Base-by-base conservation (phyloP, 352 stramenopile species). In the Pythium volutum region DNA sequence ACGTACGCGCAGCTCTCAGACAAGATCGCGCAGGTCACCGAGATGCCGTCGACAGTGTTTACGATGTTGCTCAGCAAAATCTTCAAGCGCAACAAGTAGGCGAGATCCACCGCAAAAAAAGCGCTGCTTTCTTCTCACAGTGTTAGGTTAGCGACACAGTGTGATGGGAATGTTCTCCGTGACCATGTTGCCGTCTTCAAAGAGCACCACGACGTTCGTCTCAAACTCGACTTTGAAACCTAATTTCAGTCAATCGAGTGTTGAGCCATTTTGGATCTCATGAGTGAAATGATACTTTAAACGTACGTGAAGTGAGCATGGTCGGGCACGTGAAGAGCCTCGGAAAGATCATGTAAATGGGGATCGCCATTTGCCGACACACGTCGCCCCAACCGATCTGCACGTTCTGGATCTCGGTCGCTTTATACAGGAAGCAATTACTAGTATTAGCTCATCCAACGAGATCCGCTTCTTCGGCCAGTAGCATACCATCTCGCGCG, bases 81-180 rank as follows among this genome's bases (percentile, higher is more conserved):
- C 74, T 98, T 98, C 87, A 98, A 98, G 76, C 91, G 96, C 64
- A 89, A 84, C 62, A 98, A 98, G 79, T 98, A 85, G 87, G 16
- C 15, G 15, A 23, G 33, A 20, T n/a, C n/a, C n/a, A n/a, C n/a
- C n/a, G n/a, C 31, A 18, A 1, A 36, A 11, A 36, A 11, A 36
- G 31, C 10, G 31, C 31, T 2, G 31, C 31, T 36, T 36, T 36
- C 31, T 36, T 6, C 14, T 36, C 10, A 15, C 25, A 20, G 11
- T 9, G 7, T n/a, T n/a, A n/a, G 12, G 31, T 59, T 74, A 95
- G 27, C 87, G 78, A 64, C 94, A 95, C 31, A 95, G 74, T 29
- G 75, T 88, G 54, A 97, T 85, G 3, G 87, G 89, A 34, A 96
- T 91, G 63, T 95, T 96, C 67, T 96, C 83, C 0, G 87, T 96